Evolutionary conservation across 2,329 filamentous ascomycete species (phyloP).

Genomic region (Cladobotryum mycophilum): DNA sequence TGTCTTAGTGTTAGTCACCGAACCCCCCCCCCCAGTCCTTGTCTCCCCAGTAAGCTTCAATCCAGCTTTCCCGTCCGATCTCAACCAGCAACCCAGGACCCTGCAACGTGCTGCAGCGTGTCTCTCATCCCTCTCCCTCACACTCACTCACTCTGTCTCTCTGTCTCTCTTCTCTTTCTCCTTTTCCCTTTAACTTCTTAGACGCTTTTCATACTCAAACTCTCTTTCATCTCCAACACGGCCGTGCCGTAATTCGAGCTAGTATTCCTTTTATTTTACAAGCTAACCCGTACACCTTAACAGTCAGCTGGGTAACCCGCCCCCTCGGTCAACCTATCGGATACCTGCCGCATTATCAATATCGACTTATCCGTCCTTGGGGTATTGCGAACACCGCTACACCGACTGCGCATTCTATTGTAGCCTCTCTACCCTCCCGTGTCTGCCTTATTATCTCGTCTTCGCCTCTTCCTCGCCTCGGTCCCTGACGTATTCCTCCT

Average conservation of each 20-base stretch:
- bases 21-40: conserved; percentile 13
- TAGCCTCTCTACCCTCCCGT: conserved; percentile 10
- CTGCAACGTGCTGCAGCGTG: conserved; percentile 10
- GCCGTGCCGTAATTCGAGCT: too few relatives aligned
- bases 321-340: conserved; percentile 23
- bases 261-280: not conserved
- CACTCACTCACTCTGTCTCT: not conserved
- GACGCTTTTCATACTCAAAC: not conserved
- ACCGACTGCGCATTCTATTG: conserved; percentile 17
- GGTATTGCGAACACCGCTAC: conserved; percentile 8
- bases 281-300: conserved; percentile 17
- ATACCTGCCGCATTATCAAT: conserved; percentile 22
- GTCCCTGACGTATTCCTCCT: not conserved
- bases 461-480: conserved; percentile 2
- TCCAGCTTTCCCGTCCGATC: conserved; percentile 7
- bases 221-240: not conserved
- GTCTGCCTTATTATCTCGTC: conserved; percentile 13
- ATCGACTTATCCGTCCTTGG: conserved; percentile 16
- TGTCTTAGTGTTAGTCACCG: conserved; percentile 22
- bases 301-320: conserved; percentile 18
- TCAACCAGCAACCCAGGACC: conserved; percentile 9
- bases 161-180: conserved; percentile 3
- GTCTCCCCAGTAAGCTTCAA: conserved; percentile 7
- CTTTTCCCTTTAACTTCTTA: not conserved
- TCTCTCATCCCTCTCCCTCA: conserved; percentile 8